Evolutionary conservation across 768 basidiomycete species (phyloP).

Genomic region (Suillus clintonianus): DNA sequence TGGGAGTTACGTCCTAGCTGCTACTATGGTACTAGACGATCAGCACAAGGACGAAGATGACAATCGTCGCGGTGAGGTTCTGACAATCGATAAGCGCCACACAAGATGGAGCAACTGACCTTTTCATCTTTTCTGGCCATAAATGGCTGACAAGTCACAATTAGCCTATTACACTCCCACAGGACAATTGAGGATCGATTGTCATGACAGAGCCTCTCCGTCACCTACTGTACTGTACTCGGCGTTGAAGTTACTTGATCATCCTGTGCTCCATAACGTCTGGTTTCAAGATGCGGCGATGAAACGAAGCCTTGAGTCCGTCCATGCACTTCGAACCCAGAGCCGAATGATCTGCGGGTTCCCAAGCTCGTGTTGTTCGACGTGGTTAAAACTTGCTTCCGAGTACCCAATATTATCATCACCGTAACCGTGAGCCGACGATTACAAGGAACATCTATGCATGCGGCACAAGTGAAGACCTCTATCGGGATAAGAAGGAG

Average conservation of each 20-base stretch:
- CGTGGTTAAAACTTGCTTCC: neutral
- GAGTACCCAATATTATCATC: neutral
- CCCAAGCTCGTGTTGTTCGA: neutral
- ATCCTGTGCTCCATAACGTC: neutral
- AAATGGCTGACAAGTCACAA: neutral
- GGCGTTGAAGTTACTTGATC: neutral
- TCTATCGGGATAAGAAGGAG: neutral
- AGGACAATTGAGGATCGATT: neutral
- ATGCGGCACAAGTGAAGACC: neutral
- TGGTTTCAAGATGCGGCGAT: neutral
- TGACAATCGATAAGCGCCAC: neutral
- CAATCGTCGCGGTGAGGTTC: too few species aligned
- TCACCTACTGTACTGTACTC: neutral
- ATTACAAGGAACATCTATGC: neutral
- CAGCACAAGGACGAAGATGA: neutral
- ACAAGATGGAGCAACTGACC: neutral
- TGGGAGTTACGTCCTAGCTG: neutral
- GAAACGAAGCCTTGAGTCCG: neutral
- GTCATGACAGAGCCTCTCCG: too few species aligned
- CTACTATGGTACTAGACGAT: neutral
- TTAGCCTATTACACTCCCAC: neutral
- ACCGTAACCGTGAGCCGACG: neutral
- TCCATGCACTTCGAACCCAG: neutral
- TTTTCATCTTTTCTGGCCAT: neutral
- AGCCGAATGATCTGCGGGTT: neutral